Conservation (phyloP, 2,329 filamentous ascomycete genomes). For the Botryotinia calthae region DNA sequence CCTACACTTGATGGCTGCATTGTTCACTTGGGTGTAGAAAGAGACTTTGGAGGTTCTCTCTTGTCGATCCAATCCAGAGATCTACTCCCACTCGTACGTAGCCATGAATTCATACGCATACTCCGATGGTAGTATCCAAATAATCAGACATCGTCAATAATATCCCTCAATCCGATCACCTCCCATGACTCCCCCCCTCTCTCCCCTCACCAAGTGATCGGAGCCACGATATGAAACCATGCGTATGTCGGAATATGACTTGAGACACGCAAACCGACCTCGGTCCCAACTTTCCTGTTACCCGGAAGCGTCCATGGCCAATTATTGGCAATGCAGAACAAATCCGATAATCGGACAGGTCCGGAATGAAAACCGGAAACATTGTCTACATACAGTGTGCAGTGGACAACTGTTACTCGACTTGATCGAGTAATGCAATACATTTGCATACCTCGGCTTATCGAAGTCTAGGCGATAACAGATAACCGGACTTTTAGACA, state of each 20-base stretch:
- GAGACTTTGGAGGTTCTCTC: neutral
- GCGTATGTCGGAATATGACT: neutral
- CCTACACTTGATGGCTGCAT: neutral
- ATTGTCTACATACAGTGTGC: neutral
- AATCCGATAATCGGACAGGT: constrained; percentile 3
- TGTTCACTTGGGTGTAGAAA: neutral
- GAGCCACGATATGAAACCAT: neutral
- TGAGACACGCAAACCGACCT: neutral
- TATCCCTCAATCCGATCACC: neutral
- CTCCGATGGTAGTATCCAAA: neutral
- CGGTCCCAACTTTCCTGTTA: neutral
- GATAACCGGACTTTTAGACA: neutral
- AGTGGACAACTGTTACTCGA: neutral
- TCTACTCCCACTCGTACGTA: neutral
- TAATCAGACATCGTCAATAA: neutral
- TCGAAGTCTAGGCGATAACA: constrained; percentile 18
- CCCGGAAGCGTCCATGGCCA: neutral
- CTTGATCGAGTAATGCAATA: neutral
- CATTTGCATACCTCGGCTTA: constrained; percentile 10
- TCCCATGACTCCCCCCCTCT: neutral
- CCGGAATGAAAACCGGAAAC: neutral
- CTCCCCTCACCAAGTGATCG: neutral
- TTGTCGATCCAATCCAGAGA: neutral
- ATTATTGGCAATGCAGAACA: neutral
- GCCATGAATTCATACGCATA: neutral